These are phyloP conservation scores for Cladophialophora carrionii DNA, from an alignment of 2,329 filamentous ascomycete genomes.

Conservation along the genomic window DNA sequence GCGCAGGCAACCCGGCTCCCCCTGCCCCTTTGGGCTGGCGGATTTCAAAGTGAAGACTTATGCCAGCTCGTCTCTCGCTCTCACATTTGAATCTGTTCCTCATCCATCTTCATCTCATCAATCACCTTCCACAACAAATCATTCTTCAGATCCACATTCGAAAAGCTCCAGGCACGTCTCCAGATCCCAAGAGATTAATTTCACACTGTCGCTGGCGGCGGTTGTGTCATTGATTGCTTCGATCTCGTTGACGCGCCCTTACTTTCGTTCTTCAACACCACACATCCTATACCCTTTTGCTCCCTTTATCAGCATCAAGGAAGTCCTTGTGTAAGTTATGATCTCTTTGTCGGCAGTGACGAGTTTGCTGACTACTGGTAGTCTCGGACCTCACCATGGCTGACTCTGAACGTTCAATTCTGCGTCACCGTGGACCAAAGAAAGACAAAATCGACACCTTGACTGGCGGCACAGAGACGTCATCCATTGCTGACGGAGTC, in stretches of 20 bases:
- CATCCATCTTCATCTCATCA: conserved; percentile 14
- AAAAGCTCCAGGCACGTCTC: conserved; percentile 8
- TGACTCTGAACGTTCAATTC: neutral
- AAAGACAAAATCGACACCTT: neutral
- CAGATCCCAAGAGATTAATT: conserved; percentile 6
- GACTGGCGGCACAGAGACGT: neutral
- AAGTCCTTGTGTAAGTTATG: neutral
- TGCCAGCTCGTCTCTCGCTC: neutral
- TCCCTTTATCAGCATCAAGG: neutral
- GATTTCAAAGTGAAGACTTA: conserved; percentile 1
- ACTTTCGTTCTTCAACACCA: conserved; percentile 14
- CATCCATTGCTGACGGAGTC: neutral
- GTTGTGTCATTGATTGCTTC: conserved; percentile 13
- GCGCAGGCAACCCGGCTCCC: conserved; percentile 27
- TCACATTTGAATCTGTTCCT: neutral
- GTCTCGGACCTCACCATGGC: neutral
- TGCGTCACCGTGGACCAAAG: neutral
- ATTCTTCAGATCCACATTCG: conserved; percentile 19
- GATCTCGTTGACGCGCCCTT: conserved; percentile 3
- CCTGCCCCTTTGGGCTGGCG: conserved; percentile 20
- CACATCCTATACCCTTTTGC: conserved; percentile 11
- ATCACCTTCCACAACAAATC: conserved; percentile 21
- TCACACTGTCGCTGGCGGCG: conserved; percentile 7
- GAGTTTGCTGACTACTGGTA: neutral
- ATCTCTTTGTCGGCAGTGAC: neutral